Evolutionary conservation across 2,329 filamentous ascomycete genomes (phyloP).

Genomic region (Tolypocladium cylindrosporum): DNA sequence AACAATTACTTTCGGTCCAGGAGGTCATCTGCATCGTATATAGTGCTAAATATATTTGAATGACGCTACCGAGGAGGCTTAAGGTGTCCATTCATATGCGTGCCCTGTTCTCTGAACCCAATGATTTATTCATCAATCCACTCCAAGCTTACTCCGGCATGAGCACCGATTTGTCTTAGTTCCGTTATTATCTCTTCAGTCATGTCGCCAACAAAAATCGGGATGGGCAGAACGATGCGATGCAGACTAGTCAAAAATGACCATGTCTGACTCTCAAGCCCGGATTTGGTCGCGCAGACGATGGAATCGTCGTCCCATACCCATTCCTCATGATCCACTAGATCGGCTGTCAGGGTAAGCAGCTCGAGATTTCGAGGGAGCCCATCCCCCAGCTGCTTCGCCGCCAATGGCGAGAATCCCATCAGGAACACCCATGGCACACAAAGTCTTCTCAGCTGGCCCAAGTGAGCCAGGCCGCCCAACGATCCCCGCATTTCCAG

Average conservation of each 20-base stretch:
- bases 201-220: neutral
- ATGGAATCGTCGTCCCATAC: neutral
- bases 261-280: neutral
- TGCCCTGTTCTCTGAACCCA: too few species aligned
- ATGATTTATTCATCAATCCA: neutral
- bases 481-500: neutral
- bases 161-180: too few species aligned
- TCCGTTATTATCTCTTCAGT: neutral
- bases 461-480: neutral
- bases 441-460: neutral
- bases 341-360: neutral
- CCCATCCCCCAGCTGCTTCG: neutral
- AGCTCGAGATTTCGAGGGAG: neutral
- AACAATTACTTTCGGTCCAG: too few species aligned
- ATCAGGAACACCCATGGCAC: neutral
- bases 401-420: conserved; percentile 1
- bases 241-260: neutral
- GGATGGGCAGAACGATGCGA: neutral
- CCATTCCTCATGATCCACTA: neutral
- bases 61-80: too few species aligned
- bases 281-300: neutral
- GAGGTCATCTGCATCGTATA: too few species aligned
- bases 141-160: too few species aligned
- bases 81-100: neutral
- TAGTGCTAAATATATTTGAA: too few species aligned